Conservation (phyloP, 78 protist species). For the Dictyostelium purpureum region DNA sequence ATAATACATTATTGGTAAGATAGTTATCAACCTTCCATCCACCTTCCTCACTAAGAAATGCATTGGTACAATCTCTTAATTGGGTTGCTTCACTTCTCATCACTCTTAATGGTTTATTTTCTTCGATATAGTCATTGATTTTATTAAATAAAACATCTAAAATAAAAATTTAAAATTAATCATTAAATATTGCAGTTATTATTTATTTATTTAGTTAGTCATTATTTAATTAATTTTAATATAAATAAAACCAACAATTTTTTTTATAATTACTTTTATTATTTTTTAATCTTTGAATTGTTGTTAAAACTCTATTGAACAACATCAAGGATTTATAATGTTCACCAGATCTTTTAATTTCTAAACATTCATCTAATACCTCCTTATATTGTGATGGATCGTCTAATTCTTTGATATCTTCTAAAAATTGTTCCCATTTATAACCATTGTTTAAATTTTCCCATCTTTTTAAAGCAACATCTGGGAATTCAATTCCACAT, state of each 20-base stretch:
- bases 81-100: conserved; percentile 19
- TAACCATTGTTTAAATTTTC: conserved; percentile 3
- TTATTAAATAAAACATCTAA: neutral
- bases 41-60: conserved; percentile 37
- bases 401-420: neutral
- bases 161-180: neutral
- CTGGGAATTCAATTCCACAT: neutral
- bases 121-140: neutral
- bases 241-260: neutral
- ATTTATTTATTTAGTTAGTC: neutral
- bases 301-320: neutral
- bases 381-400: neutral
- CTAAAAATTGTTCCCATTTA: neutral
- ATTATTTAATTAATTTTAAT: neutral
- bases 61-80: conserved; percentile 30
- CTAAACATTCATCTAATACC: neutral
- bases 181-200: neutral
- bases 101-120: neutral
- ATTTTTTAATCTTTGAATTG: neutral
- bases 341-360: neutral
- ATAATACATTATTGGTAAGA: neutral
- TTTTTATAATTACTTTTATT: conserved; percentile 6
- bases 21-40: neutral
- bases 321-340: conserved; percentile 16
- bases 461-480: conserved; percentile 15